Evolutionary conservation across 2,329 filamentous ascomycete species (phyloP), one percentile per base, ranked within the genome.

Genomic region (Thielaviopsis populi): DNA sequence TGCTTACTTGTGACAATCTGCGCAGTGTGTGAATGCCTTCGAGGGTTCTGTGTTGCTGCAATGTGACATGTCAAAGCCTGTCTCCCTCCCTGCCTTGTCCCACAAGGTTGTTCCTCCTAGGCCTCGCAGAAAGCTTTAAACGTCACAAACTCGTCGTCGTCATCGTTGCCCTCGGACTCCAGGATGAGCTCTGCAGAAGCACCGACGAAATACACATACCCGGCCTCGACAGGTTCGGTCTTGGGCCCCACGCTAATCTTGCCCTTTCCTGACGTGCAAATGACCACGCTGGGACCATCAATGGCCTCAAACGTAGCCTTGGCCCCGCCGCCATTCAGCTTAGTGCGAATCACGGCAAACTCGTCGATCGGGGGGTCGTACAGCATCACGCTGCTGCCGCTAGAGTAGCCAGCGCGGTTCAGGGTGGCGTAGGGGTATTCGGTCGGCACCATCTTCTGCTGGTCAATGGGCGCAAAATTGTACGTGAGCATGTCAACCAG

Each of bases 331-430:
- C 78, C 79, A 68, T 86, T 87, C 42, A 99, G 78, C 11, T 87
- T 82, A 0, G 88, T 87, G 70, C 89, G 86, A 58, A 96, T 83
- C 17, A 99, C 92, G 68, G 85, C 87, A 74, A 99, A 99, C 73
- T 99, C 94, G 62, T 96, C 89, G 68, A 99, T 99, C 0, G 94
- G 94, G 0, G 94, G 94, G 71, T 99, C 89, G 74, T 99, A 99
- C 17, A 97, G 81, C 10, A 82, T 77, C 2, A 84, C 82, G 6
- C 83, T 79, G 1, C 89, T 92, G 60, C 79, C 83, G 5, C 87
- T 90, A 67, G 83, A 88, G 76, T 96, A 96, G 6, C 86, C 91
- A 0, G 79, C 75, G n/a, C 84, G 82, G 73, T 96, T 95, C 63
- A 96, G 79, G 1, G 86, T 89, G 13, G 82, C 87, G 72, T 94